A percentile compares a stretch with the other conserved stretches of the same genome.
Conservation (phyloP, 257 asterid genomes). For the Orobanche coerulescens region DNA sequence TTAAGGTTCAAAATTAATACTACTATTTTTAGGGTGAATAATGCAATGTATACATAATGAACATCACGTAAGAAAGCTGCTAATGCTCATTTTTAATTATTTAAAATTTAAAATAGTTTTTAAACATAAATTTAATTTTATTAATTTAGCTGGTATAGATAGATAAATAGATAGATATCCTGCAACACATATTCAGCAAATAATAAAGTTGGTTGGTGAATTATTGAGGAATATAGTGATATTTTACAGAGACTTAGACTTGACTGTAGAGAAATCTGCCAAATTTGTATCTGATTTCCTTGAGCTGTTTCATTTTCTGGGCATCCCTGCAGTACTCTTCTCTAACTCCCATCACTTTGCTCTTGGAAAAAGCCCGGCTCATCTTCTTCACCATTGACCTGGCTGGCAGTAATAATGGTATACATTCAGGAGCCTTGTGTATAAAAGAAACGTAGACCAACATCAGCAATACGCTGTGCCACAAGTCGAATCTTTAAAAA, state of each 20-base stretch:
- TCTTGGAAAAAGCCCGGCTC: constrained; percentile 38
- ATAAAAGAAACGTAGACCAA: constrained; percentile 1
- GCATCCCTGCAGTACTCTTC: constrained; percentile 67
- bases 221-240: too few relatives aligned
- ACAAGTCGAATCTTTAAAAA: neutral
- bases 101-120: too few relatives aligned
- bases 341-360: constrained; percentile 43
- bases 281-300: constrained; percentile 49
- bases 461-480: neutral
- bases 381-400: constrained; percentile 56
- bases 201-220: too few relatives aligned
- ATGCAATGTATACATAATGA: too few relatives aligned
- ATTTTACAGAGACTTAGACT: constrained; percentile 39
- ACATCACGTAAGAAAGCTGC: too few relatives aligned
- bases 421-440: neutral
- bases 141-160: too few relatives aligned
- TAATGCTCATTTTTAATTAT: too few relatives aligned
- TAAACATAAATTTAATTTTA: too few relatives aligned
- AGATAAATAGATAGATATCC: too few relatives aligned
- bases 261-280: constrained; percentile 71
- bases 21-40: too few relatives aligned
- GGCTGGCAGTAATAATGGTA: constrained; percentile 26
- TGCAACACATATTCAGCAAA: too few relatives aligned
- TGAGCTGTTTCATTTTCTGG: constrained; percentile 45
- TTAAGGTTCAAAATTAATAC: too few relatives aligned